Conservation (phyloP, 2,329 filamentous ascomycete genomes). For the Colletotrichum orchidophilum region DNA sequence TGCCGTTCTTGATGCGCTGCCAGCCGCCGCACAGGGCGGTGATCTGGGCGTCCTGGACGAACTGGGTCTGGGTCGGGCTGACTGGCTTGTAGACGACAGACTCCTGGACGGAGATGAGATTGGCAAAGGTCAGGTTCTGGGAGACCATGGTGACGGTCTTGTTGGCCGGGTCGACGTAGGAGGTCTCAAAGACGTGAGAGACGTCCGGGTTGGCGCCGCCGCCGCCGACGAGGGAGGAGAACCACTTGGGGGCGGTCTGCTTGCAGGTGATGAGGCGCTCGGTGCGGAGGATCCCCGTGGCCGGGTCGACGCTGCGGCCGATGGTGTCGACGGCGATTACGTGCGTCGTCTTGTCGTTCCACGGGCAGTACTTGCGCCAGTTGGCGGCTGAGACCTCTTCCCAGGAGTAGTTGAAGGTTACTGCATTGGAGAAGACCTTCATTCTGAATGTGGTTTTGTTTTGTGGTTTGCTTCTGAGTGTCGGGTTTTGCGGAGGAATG, state of each 20-base stretch:
- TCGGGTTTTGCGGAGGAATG: not conserved
- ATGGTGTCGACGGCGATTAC: constrained; percentile 96
- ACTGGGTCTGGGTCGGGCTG: constrained; percentile 72
- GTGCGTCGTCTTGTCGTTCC: constrained; percentile 98
- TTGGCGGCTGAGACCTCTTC: constrained; percentile 97
- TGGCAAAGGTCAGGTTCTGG: constrained; percentile 92
- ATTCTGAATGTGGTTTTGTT: constrained; percentile 58
- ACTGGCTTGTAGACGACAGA: constrained; percentile 85
- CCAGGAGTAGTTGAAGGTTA: constrained; percentile 98
- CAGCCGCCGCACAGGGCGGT: constrained; percentile 95
- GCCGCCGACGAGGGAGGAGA: constrained; percentile 79
- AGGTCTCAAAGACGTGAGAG: constrained; percentile 93
- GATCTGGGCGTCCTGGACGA: constrained; percentile 90
- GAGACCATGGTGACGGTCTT: constrained; percentile 97
- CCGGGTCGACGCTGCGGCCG: constrained; percentile 69
- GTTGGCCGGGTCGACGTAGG: constrained; percentile 84
- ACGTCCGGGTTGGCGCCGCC: constrained; percentile 68
- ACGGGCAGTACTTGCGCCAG: constrained; percentile 98
- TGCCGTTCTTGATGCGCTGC: constrained; percentile 96
- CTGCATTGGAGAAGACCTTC: constrained; percentile 93
- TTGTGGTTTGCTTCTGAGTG: not conserved
- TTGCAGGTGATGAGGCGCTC: constrained; percentile 71
- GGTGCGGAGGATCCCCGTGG: constrained; percentile 68
- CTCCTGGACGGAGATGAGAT: constrained; percentile 91
- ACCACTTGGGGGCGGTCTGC: constrained; percentile 78